These are phyloP conservation scores for Physocladia obscura DNA, from an alignment of 192 early-diverging fungal species.

Conservation along the genomic window DNA sequence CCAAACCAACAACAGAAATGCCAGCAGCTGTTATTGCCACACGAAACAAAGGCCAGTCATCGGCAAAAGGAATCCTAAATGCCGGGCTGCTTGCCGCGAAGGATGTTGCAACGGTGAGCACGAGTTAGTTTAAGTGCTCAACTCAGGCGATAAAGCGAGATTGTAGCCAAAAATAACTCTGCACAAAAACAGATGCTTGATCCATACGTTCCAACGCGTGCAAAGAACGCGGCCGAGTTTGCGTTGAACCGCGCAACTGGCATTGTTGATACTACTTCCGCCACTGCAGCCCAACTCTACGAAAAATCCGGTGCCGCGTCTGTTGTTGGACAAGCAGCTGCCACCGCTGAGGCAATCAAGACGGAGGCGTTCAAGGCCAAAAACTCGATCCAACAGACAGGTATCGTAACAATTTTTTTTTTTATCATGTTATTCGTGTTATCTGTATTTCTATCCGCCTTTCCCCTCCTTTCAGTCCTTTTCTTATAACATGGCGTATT, in stretches of 20 bases:
- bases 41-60: neutral
- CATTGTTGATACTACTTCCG: neutral
- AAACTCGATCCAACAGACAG: neutral
- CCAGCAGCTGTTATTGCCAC: neutral
- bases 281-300: neutral
- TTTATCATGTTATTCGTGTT: neutral
- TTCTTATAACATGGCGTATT: neutral
- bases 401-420: neutral
- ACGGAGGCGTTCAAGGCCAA: neutral
- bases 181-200: conserved; percentile 12
- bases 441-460: neutral
- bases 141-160: neutral
- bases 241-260: neutral
- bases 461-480: neutral
- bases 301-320: conserved; percentile 5
- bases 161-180: neutral
- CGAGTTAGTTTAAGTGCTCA: neutral
- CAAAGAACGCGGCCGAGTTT: neutral
- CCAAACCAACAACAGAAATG: too few relatives aligned
- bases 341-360: neutral
- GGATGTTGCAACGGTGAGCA: conserved; percentile 7
- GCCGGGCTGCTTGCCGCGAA: conserved; percentile 1
- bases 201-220: conserved; percentile 10
- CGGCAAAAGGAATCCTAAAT: neutral
- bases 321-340: neutral